Evolutionary conservation across 106 monocot genomes (phyloP).

Genomic region (Apostasia ramifera): DNA sequence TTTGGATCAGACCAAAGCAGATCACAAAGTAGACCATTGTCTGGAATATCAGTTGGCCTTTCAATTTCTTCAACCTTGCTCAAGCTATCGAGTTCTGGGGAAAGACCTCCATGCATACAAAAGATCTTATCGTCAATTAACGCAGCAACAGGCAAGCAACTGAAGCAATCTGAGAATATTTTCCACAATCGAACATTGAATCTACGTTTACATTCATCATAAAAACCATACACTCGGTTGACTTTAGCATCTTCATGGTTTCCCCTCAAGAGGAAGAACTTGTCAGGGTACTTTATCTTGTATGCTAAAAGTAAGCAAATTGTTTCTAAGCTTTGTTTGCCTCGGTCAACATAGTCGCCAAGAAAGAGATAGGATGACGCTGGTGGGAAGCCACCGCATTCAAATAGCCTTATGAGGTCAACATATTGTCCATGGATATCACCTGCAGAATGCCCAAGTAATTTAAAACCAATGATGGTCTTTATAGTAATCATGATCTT

Average conservation of each 20-base stretch:
- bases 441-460: constrained; percentile 14
- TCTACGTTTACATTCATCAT: constrained; percentile 68
- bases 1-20: constrained; percentile 74
- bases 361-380: constrained; percentile 55
- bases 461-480: no score
- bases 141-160: constrained; percentile 64
- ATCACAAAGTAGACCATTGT: constrained; percentile 64
- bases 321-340: constrained; percentile 64
- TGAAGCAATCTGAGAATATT: constrained; percentile 71
- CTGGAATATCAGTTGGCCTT: constrained; percentile 65
- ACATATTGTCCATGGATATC: constrained; percentile 70
- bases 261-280: constrained; percentile 55
- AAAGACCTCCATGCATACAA: constrained; percentile 76
- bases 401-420: constrained; percentile 59
- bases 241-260: constrained; percentile 82
- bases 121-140: constrained; percentile 53
- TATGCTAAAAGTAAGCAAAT: constrained; percentile 70
- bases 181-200: constrained; percentile 80
- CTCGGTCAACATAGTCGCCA: constrained; percentile 74
- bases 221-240: constrained; percentile 71
- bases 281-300: constrained; percentile 67
- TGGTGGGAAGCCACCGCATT: constrained; percentile 67
- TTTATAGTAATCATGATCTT: no score
- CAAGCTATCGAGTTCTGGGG: constrained; percentile 48
- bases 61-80: constrained; percentile 39